Evolutionary conservation across 129 eudicot species (phyloP), one percentile per base, ranked within the genome.

Genomic region (Centaurea solstitialis): DNA sequence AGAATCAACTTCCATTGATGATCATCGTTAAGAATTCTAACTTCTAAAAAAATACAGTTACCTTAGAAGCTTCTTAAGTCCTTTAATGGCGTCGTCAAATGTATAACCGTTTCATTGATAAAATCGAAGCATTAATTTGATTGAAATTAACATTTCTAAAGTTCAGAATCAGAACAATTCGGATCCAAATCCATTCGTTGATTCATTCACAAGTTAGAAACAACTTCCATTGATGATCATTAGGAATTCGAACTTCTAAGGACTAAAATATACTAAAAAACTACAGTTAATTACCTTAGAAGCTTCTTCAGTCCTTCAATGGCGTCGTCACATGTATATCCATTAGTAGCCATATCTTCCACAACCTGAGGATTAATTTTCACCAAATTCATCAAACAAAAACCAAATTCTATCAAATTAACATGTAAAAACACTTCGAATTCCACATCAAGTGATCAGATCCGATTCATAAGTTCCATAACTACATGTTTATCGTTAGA

Each of bases 31-130:
- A n/a, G 33, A 43, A 20, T 8, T 13, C 47, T 10, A 41, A 7
- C 11, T 57, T 57, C 64, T 6, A 53, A 53, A 30, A 30, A 30
- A 30, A 1, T 20, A 53, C 22, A 4, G 17, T 8, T 68, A 94
- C 98, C 97, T 92, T 28, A 94, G 89, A 80, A 94, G 98, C 91
- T 92, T 94, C 83, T 87, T 78, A 37, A 94, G 77, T 74, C 90
- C 93, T 65, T 87, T 86, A 85, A 94, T 94, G 90, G 97, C 98
- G n/a, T n/a, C n/a, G n/a, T n/a, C n/a, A n/a, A n/a, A n/a, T n/a
- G n/a, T n/a, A n/a, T n/a, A n/a, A n/a, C n/a, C n/a, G n/a, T n/a
- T n/a, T n/a, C n/a, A 26, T 26, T 26, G 90, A 77, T 67, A 68
- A 70, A 83, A 76, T 81, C 81, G 28, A 74, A 8, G 81, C 75